Evolutionary conservation across 1,284 basidiomycete species (phyloP), one percentile per base, ranked within the genome.

Genomic region (Cryptococcus floricola): DNA sequence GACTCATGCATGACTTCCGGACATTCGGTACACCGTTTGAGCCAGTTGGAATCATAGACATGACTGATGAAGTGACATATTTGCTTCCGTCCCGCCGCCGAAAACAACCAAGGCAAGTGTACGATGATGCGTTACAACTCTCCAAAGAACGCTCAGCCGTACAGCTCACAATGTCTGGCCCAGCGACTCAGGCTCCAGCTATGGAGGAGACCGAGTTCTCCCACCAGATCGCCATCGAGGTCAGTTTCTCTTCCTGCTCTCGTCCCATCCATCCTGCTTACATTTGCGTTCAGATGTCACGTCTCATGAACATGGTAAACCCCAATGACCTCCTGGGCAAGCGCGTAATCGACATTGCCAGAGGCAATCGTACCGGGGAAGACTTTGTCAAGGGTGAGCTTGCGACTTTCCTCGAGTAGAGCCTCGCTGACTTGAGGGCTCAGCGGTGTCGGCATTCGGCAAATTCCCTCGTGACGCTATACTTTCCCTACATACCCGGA

Each of bases 271-370:
- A 18, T 13, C 37, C 31, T n/a, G 41, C 23, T 23, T 16, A 19
- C 39, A 31, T 19, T n/a, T 5, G 10, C 4, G 4, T 6, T 5
- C 84, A 88, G 77, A 81, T 93, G 28, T 91, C 89, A 4, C 79
- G 90, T 34, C 84, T 84, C 9, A 80, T 92, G 67, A 91, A 91
- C 73, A 80, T 81, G 10, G 74, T 91, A 57, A 89, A 89, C 66
- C 88, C 88, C 0, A 93, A 92, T 70, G 88, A 91, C 65, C 77
- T 88, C 2, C 81, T 94, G 25, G 89, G 89, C 1, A 81, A 83
- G 58, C 80, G 87, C 57, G 87, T 93, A 43, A 85, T 86, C 49
- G 87, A 88, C 62, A 87, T 93, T 52, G 89, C 88, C 5, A 85
- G 84, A 71, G 83, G 82, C 1, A 88, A 85, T 63, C 71, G 84